Conservation (phyloP, 1,284 basidiomycete genomes). For the Salmacisia buchloeana region DNA sequence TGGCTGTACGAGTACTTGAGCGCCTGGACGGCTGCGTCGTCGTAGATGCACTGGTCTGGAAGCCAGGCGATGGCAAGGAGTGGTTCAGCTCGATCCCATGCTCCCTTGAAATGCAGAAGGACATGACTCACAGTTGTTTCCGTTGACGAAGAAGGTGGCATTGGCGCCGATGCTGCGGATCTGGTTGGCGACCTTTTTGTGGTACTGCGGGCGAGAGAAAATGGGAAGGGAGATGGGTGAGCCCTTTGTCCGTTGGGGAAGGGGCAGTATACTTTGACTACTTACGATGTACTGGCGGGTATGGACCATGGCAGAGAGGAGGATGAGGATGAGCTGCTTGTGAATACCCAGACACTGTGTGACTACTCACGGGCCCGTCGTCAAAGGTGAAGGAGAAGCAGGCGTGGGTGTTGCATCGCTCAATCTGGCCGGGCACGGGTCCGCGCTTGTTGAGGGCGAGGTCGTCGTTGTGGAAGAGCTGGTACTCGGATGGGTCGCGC, state of each 20-base stretch:
- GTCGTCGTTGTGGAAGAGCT: constrained; percentile 6
- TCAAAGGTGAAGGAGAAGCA: constrained; percentile 38
- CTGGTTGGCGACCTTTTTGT: constrained; percentile 23
- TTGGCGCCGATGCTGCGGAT: constrained; percentile 21
- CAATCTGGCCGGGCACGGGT: not conserved
- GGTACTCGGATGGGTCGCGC: not conserved
- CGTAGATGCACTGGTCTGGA: constrained; percentile 25
- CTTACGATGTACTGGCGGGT: constrained; percentile 15
- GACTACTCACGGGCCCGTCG: constrained; percentile 25
- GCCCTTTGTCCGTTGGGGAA: not conserved
- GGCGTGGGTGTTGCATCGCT: constrained; percentile 14
- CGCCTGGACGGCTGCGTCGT: constrained; percentile 11
- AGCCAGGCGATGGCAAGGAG: not conserved
- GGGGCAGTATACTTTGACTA: not conserved
- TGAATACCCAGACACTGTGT: not conserved
- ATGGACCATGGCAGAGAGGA: not conserved
- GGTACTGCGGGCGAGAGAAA: not conserved
- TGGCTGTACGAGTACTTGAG: constrained; percentile 24
- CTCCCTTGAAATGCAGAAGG: not conserved
- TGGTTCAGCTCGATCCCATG: not conserved
- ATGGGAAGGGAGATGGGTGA: not conserved
- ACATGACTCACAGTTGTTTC: constrained; percentile 29
- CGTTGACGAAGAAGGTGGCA: constrained; percentile 42
- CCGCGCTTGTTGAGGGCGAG: not conserved
- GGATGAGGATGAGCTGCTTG: not conserved